Evolutionary conservation across 2,329 filamentous ascomycete species (phyloP), one percentile per base, ranked within the genome.

Genomic region (Fusarium longipes): DNA sequence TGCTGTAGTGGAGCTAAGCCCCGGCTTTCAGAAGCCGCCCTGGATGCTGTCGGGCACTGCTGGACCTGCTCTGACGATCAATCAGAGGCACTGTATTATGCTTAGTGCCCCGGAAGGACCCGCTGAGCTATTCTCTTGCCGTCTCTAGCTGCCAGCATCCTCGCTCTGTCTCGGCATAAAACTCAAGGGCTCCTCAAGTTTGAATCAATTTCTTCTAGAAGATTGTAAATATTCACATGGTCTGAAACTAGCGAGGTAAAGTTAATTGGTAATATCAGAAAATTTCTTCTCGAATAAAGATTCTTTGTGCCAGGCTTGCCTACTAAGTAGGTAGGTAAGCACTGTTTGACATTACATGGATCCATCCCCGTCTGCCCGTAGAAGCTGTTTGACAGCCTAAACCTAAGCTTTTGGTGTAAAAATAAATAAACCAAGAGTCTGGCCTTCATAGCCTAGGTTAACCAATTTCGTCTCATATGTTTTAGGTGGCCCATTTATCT

Each of bases 81-180:
- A 74, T 74, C 72, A 74, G 60, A 70, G 57, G 54, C 59, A 57
- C 56, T 70, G 64, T 63, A 74, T 74, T 74, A 74, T 74, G 64
- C 51, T 57, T 74, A 73, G 71, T 61, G 71, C 47, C 54, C 67
- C 70, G 68, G 70, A 70, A 70, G 66, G 72, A 70, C 63, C 72
- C 72, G 70, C 71, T 60, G 48, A 51, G 52, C 56, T 68, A 62
- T 61, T 20, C 56, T 67, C 39, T 44, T 45, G 44, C 30, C 53
- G 57, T 29, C 51, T 50, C 42, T 54, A 56, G 53, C 25, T 61
- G 54, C 39, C 29, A 51, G 39, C 25, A 40, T 43, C 50, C 54
- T 67, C 72, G 72, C 71, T 67, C 70, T 74, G 55, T 67, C 68
- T 74, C 72, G 72, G 72, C 72, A 72, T 71, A 74, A 74, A 56